A percentile compares a stretch with the other conserved stretches of the same genome.
phyloP scores from a whole-genome alignment of 1,139 yeast genomes.

The Candida sp. region DNA sequence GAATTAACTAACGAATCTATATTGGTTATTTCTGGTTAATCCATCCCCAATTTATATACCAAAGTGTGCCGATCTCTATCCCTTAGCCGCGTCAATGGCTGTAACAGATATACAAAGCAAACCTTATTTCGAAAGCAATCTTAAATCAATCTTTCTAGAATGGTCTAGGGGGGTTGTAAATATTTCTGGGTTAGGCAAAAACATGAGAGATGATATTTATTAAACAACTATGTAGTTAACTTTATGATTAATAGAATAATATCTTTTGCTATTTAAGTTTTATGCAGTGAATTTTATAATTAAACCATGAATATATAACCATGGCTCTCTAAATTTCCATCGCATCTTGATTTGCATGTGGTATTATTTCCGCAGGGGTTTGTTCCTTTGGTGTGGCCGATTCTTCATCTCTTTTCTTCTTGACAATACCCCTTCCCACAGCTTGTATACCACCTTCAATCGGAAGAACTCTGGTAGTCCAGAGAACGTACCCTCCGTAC shows the following conservation, averaged over 20 bases:
- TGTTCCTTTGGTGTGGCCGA: constrained; percentile 1
- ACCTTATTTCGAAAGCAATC: not conserved
- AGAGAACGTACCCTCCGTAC: constrained; percentile 84
- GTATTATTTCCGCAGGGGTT: not conserved
- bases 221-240: not conserved
- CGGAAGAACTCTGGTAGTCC: constrained; percentile 81
- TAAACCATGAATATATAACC: not conserved
- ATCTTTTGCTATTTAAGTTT: not conserved
- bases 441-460: constrained; percentile 51
- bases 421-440: constrained; percentile 49
- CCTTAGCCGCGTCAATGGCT: not conserved
- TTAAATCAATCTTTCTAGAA: not conserved
- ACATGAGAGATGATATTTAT: no score
- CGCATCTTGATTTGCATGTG: not conserved
- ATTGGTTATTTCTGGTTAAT: no score
- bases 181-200: no score
- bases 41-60: no score
- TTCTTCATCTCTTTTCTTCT: constrained; percentile 24
- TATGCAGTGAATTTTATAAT: not conserved
- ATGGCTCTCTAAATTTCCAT: not conserved
- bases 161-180: not conserved
- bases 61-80: not conserved
- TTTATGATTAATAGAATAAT: no score
- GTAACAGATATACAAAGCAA: not conserved
- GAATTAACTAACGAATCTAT: no score